Evolutionary conservation across 2,329 filamentous ascomycete species (phyloP).

Genomic region (Pestalotiopsis sp.): DNA sequence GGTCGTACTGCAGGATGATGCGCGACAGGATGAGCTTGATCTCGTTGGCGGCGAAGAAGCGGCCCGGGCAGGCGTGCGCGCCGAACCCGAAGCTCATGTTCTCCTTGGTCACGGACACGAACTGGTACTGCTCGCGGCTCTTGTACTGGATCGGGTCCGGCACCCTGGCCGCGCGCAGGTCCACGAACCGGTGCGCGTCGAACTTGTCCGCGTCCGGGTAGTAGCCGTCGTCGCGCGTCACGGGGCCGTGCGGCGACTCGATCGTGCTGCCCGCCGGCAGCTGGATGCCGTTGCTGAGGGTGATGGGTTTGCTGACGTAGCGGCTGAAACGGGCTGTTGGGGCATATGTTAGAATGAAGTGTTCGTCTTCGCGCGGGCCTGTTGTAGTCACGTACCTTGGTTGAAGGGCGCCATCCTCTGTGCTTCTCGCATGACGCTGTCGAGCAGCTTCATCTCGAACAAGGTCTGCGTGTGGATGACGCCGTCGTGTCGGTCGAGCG

Average conservation of each 20-base stretch:
- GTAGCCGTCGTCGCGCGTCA: slow-evolving; percentile 29
- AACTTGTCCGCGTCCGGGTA: slow-evolving; percentile 33
- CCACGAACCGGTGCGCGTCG: slow-evolving; percentile 37
- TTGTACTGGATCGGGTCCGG: slow-evolving; percentile 27
- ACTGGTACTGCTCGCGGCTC: slow-evolving; percentile 39
- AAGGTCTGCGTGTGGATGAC: slow-evolving; percentile 33
- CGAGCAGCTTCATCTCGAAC: slow-evolving; percentile 40
- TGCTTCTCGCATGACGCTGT: slow-evolving; percentile 38
- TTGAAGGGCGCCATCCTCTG: slow-evolving; percentile 32
- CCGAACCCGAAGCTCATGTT: slow-evolving; percentile 42
- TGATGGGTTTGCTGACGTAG: slow-evolving; percentile 47
- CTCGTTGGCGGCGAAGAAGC: slow-evolving; percentile 46
- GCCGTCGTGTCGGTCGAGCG: slow-evolving; percentile 35
- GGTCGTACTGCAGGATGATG: slow-evolving; percentile 41
- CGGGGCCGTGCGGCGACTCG: slow-evolving; percentile 33
- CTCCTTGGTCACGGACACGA: slow-evolving; percentile 37
- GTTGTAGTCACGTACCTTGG: slow-evolving; percentile 36
- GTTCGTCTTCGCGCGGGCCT: slow-evolving; percentile 24
- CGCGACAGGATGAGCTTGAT: slow-evolving; percentile 44
- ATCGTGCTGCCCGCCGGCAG: slow-evolving; percentile 40
- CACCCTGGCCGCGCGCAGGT: slow-evolving; percentile 29
- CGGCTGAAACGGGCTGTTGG: slow-evolving; percentile 43
- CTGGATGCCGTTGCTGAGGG: slow-evolving; percentile 50
- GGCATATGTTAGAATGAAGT: neutral
- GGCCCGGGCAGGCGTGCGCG: slow-evolving; percentile 39